phyloP scores from a whole-genome alignment of 2,329 filamentous ascomycete species.

The Exophiala spinifera region DNA sequence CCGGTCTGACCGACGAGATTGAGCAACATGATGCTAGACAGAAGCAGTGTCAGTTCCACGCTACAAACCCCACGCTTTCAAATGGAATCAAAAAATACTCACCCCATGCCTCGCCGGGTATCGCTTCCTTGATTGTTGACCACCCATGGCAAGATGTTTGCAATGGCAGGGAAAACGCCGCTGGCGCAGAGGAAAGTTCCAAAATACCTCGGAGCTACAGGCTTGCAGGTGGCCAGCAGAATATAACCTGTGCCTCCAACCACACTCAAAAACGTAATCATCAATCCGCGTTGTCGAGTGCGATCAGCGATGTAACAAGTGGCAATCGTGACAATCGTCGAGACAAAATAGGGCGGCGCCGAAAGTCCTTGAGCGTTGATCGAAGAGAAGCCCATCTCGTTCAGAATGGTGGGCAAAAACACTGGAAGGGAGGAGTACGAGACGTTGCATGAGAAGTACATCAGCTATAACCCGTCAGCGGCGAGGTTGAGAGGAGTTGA shows the following conservation, averaged over 20 bases:
- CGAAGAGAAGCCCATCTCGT: conserved; percentile 64
- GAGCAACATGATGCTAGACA: conserved; percentile 63
- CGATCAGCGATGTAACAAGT: conserved; percentile 65
- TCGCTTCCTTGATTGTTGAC: conserved; percentile 39
- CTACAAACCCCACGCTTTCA: no score
- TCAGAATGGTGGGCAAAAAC: conserved; percentile 62
- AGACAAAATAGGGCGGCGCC: conserved; percentile 67
- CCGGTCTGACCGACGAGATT: conserved; percentile 79
- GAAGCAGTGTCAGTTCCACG: not conserved
- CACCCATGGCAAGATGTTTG: conserved; percentile 69
- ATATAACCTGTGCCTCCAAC: conserved; percentile 63
- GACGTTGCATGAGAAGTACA: conserved; percentile 62
- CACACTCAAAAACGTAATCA: conserved; percentile 56
- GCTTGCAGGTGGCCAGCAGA: conserved; percentile 58
- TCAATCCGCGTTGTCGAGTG: conserved; percentile 60
- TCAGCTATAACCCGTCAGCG: conserved; percentile 30
- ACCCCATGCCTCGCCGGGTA: conserved; percentile 23
- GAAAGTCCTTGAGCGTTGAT: conserved; percentile 69
- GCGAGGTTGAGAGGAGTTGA: no score
- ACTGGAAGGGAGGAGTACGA: conserved; percentile 64
- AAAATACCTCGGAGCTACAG: conserved; percentile 49
- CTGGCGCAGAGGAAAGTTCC: conserved; percentile 55
- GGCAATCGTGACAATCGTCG: conserved; percentile 60
- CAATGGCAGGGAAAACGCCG: conserved; percentile 65
- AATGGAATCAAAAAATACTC: no score